phyloP scores from a whole-genome alignment of 108 stramenopile genomes.

The Fistulifera pelliculosa region DNA sequence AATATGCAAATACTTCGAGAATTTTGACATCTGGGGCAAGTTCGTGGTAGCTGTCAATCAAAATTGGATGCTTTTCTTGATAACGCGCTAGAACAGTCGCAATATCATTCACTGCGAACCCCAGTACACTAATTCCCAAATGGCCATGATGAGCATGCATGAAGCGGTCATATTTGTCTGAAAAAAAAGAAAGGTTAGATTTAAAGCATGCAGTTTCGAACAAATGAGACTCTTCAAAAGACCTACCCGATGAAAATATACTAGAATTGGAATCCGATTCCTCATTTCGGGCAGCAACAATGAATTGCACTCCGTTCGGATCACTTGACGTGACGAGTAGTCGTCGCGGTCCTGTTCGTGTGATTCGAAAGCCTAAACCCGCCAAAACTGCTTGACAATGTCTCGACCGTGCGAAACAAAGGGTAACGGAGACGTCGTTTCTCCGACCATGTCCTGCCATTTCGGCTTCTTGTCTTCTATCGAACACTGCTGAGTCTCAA shows the following conservation, averaged over 20 bases:
- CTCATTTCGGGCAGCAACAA: constrained; percentile 39
- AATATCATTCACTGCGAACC: constrained; percentile 57
- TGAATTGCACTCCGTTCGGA: constrained; percentile 66
- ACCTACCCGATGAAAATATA: background rate
- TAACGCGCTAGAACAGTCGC: constrained; percentile 39
- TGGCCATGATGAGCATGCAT: constrained; percentile 39
- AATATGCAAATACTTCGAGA: constrained; percentile 81
- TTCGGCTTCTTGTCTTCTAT: background rate
- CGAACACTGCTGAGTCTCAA: too few relatives aligned
- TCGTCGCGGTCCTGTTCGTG: constrained; percentile 42
- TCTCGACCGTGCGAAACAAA: constrained; percentile 58
- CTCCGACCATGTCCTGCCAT: background rate
- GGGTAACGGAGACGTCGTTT: background rate
- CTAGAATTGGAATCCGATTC: background rate
- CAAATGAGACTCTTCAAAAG: background rate
- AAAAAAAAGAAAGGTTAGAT: background rate
- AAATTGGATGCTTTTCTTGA: constrained; percentile 44
- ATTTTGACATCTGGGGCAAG: constrained; percentile 20
- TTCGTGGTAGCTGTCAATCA: constrained; percentile 29
- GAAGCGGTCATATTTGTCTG: constrained; percentile 42
- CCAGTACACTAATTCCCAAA: constrained; percentile 68
- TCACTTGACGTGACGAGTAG: constrained; percentile 75
- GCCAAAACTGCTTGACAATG: constrained; percentile 70
- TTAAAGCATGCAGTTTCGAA: background rate
- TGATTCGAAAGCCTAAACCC: constrained; percentile 77